Evolutionary conservation across 2,329 filamentous ascomycete species (phyloP), one percentile per base, ranked within the genome.

Genomic region (Cercospora nicotianae): DNA sequence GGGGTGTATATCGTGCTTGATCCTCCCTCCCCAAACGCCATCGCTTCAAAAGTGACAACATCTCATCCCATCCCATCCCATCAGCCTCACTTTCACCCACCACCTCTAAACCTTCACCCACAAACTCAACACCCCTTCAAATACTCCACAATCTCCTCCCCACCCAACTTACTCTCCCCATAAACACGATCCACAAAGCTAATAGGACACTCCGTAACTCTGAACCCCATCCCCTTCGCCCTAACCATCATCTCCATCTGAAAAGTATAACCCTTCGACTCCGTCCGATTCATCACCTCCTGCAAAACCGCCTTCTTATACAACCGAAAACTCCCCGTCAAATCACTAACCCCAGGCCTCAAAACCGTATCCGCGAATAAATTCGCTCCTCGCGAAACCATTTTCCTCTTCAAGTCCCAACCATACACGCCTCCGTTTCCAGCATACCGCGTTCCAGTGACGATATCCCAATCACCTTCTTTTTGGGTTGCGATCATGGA

Each of bases 241-340:
- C 94, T 87, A 8, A 98, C 94, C 90, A 97, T 98, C 89, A 99
- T 91, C 86, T 97, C 94, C 95, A 99, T 99, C 88, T 99, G 95
- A 86, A 99, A 99, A 48, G 91, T 94, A 80, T 98, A 99, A 2
- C 95, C 95, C 83, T 98, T 97, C 79, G 92, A 95, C 85, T 97
- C 91, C 8, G 93, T 97, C 81, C 87, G 92, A 77, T 86, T 84
- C 75, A 99, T 97, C 67, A 96, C 93, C 85, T 92, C 94, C 80
- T 96, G 88, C 77, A 99, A 81, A 70, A 97, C 92, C 68, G 85
- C 83, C 83, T 91, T 93, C 89, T 96, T 98, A 82, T 99, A 99
- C 79, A 99, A 81, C 71, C 95, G 85, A 83, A 98, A 99, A 79
- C 91, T 94, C 60, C 95, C 95, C 36, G 95, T 99, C 79, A 99